A percentile compares a stretch with the other conserved stretches of the same genome.
These are phyloP conservation scores for Saraca asoca DNA, from an alignment of 331 rosid species.

Conservation along the genomic window DNA sequence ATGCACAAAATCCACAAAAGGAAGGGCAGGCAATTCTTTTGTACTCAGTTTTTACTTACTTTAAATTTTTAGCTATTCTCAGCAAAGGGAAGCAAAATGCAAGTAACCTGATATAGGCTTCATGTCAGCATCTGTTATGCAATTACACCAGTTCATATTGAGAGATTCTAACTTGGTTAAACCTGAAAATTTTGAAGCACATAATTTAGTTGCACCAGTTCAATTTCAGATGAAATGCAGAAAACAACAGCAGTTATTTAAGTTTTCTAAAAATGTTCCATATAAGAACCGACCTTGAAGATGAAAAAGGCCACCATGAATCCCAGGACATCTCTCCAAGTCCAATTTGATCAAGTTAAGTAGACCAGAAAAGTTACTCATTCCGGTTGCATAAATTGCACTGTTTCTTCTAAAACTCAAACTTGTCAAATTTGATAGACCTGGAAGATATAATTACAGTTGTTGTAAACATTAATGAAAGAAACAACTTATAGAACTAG, in stretches of 20 bases:
- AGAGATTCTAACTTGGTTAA: conserved; percentile 83
- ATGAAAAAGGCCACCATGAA: conserved; percentile 86
- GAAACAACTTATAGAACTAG: conserved; percentile 16
- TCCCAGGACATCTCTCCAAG: conserved; percentile 86
- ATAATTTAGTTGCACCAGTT: conserved; percentile 9
- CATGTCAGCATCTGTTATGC: conserved; percentile 80
- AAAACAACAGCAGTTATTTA: conserved; percentile 4
- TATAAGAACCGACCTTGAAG: conserved; percentile 61
- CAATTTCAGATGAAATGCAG: not conserved
- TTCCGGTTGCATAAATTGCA: conserved; percentile 79
- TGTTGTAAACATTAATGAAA: conserved; percentile 20
- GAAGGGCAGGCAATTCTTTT: no score
- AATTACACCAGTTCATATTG: conserved; percentile 92
- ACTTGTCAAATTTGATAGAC: conserved; percentile 73
- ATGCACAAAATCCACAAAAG: not conserved
- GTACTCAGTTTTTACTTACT: not conserved
- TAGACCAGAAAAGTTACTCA: conserved; percentile 63
- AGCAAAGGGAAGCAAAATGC: conserved; percentile 29
- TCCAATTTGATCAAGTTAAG: conserved; percentile 82
- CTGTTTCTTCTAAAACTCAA: conserved; percentile 85
- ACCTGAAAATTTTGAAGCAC: conserved; percentile 50
- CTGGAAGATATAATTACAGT: conserved; percentile 49
- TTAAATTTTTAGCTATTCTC: conserved; percentile 25
- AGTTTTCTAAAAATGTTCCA: conserved; percentile 12
- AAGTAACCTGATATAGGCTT: conserved; percentile 71